phyloP scores from a whole-genome alignment of 1,284 basidiomycete species.

The Rhizoctonia solani region DNA sequence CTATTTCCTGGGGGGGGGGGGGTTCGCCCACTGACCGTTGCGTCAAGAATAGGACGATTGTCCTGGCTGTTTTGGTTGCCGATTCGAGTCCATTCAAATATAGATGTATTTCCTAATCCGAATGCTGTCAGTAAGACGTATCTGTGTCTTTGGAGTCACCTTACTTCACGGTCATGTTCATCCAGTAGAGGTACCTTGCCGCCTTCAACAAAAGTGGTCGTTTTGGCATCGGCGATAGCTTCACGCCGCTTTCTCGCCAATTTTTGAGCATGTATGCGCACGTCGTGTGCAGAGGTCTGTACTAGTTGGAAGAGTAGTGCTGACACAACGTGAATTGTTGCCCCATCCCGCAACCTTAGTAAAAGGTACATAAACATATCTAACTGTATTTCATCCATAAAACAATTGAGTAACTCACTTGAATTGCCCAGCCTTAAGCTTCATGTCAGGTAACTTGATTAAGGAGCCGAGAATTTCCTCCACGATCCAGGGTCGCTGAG shows the following conservation, averaged over 20 bases:
- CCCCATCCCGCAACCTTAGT: conserved; percentile 73
- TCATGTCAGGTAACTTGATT: conserved; percentile 86
- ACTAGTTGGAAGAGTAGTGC: conserved; percentile 94
- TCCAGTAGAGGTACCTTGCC: conserved; percentile 59
- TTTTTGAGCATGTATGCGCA: conserved; percentile 62
- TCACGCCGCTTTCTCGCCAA: conserved; percentile 66
- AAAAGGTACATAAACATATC: not conserved
- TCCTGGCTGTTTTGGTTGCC: conserved; percentile 79
- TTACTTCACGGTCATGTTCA: conserved; percentile 66
- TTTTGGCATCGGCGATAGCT: conserved; percentile 60
- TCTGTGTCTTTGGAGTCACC: conserved; percentile 34
- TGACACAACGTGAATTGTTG: conserved; percentile 88
- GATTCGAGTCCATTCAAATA: conserved; percentile 73
- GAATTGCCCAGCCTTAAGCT: conserved; percentile 84
- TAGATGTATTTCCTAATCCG: conserved; percentile 62
- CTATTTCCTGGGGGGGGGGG: not conserved
- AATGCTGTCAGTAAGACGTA: not conserved
- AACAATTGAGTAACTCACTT: conserved; percentile 54
- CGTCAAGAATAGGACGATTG: conserved; percentile 82
- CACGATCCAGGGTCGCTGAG: conserved; percentile 93
- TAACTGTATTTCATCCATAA: not conserved
- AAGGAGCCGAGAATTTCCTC: conserved; percentile 91
- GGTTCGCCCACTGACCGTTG: conserved; percentile 58
- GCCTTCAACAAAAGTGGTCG: conserved; percentile 58
- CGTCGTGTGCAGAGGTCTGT: conserved; percentile 86